phyloP scores from a whole-genome alignment of 1,139 yeast species.

The Eremothecium gossypii region DNA sequence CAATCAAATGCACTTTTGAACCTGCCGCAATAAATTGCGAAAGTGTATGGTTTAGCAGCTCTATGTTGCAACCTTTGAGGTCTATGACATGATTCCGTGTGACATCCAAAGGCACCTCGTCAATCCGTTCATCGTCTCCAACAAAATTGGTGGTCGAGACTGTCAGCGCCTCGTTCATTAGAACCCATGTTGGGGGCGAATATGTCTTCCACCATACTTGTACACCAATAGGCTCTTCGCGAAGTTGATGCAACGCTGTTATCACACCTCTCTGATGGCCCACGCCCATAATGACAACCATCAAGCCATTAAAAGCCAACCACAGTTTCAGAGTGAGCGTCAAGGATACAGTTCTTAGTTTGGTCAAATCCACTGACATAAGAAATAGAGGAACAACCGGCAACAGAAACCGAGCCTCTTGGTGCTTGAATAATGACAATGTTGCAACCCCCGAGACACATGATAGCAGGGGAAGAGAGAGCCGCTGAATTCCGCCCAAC shows the following conservation, averaged over 20 bases:
- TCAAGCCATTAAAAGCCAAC: slow-evolving; percentile 52
- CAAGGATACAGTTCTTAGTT: slow-evolving; percentile 17
- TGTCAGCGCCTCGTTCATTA: slow-evolving; percentile 36
- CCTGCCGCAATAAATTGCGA: slow-evolving; percentile 13
- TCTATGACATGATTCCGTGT: slow-evolving; percentile 29
- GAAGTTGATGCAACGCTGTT: slow-evolving; percentile 43
- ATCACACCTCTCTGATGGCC: slow-evolving; percentile 88
- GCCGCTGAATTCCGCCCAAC: slow-evolving; percentile 25
- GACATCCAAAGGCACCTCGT: slow-evolving; percentile 12
- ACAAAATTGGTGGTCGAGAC: slow-evolving; percentile 25
- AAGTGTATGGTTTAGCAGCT: slow-evolving; percentile 22
- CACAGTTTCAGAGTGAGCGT: slow-evolving; percentile 37
- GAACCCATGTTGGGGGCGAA: slow-evolving; percentile 84
- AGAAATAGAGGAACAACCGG: slow-evolving; percentile 73
- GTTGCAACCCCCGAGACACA: slow-evolving; percentile 51
- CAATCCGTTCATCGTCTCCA: slow-evolving; percentile 14
- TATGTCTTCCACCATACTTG: slow-evolving; percentile 92
- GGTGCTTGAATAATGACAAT: slow-evolving; percentile 77
- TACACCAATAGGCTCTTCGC: slow-evolving; percentile 23
- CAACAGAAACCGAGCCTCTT: slow-evolving; percentile 74
- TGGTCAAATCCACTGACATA: slow-evolving; percentile 46
- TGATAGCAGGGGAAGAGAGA: slow-evolving; percentile 44
- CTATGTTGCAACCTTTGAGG: slow-evolving; percentile 31
- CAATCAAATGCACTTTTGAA: slow-evolving; percentile 32
- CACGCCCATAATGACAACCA: slow-evolving; percentile 65